Evolutionary conservation across 768 basidiomycete species (phyloP).

Genomic region (Mycena haematopus): DNA sequence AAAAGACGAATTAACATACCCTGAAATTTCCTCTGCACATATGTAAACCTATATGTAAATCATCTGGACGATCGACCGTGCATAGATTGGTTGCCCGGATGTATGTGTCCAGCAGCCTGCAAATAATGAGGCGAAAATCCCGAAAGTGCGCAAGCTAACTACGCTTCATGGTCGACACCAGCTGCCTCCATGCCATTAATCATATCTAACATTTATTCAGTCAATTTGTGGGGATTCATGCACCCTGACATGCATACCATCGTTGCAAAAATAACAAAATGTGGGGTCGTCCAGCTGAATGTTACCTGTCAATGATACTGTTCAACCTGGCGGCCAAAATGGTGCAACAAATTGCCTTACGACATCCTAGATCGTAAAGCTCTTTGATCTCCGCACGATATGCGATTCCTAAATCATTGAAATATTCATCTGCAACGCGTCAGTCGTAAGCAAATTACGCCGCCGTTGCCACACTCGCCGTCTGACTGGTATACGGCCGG

Average conservation of each 20-base stretch:
- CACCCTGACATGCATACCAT: conserved; percentile 44
- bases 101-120: conserved; percentile 65
- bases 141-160: not conserved
- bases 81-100: conserved; percentile 68
- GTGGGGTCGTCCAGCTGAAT: conserved; percentile 62
- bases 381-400: conserved; percentile 58
- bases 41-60: conserved; percentile 63
- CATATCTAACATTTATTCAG: conserved; percentile 37
- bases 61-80: conserved; percentile 56
- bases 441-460: not conserved
- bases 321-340: conserved; percentile 3
- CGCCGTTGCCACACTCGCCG: conserved; percentile 41
- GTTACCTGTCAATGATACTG: conserved; percentile 47
- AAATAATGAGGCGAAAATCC: not conserved
- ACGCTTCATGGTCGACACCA: conserved; percentile 63
- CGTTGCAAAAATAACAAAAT: conserved; percentile 71
- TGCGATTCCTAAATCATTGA: conserved; percentile 52
- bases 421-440: conserved; percentile 51
- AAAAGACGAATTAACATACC: conserved; percentile 41
- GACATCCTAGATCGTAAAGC: conserved; percentile 55
- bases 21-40: conserved; percentile 64
- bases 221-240: not conserved
- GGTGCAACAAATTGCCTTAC: conserved; percentile 38
- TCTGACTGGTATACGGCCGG: conserved; percentile 66
- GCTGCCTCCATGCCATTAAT: conserved; percentile 60